Conservation (phyloP, 2,329 filamentous ascomycete genomes). For the Pseudogymnoascus sp. region DNA sequence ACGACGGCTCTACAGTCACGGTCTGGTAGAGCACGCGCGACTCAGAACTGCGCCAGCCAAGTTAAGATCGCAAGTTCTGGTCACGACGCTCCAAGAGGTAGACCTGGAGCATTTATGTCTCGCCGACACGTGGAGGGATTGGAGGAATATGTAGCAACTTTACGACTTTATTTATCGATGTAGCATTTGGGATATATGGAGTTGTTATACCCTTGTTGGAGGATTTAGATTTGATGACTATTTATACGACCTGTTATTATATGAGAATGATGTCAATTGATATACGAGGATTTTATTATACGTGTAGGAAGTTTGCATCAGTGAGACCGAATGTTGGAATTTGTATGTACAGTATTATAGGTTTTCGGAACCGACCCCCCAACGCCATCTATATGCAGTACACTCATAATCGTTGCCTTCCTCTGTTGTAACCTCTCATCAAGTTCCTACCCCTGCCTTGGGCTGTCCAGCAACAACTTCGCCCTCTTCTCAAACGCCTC, state of each 20-base stretch:
- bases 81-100: conserved; percentile 3
- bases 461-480: conserved; percentile 40
- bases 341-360: conserved; percentile 6
- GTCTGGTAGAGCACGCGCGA: not conserved
- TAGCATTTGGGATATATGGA: conserved; percentile 8
- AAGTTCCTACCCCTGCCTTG: not conserved
- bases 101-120: not conserved
- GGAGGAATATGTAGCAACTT: not conserved
- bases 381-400: conserved; percentile 5
- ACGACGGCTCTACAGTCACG: not conserved
- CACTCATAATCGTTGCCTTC: not conserved
- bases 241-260: conserved; percentile 8
- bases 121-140: not conserved
- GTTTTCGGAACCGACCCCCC: not conserved
- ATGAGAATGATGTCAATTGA: not conserved
- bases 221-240: conserved; percentile 7
- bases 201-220: conserved; percentile 8
- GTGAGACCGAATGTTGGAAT: not conserved
- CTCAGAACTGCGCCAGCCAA: not conserved
- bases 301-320: not conserved
- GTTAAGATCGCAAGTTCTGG: not conserved
- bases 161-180: conserved; percentile 1
- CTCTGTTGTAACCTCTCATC: not conserved
- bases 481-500: conserved; percentile 85
- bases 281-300: not conserved